Conservation (phyloP, 768 basidiomycete genomes). For the Suillus decipiens region DNA sequence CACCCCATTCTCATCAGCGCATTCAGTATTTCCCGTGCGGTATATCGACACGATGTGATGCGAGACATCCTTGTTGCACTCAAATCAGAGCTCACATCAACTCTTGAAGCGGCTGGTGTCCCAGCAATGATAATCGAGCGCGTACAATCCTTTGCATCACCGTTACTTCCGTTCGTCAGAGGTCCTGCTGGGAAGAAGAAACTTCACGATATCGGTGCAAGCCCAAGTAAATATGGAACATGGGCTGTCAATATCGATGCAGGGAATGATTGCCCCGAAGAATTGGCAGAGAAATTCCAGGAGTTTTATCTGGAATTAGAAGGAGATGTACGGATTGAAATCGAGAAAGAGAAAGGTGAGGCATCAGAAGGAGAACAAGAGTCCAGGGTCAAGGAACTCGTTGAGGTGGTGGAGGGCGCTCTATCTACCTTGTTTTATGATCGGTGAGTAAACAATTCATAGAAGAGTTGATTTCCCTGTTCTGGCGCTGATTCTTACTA, state of each 20-base stretch:
- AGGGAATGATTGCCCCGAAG: slow-evolving; percentile 51
- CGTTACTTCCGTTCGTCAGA: slow-evolving; percentile 60
- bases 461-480: neutral
- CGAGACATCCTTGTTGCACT: slow-evolving; percentile 55
- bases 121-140: slow-evolving; percentile 64
- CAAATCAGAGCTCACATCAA: slow-evolving; percentile 54
- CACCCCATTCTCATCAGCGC: slow-evolving; percentile 53
- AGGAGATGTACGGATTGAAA: slow-evolving; percentile 51
- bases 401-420: slow-evolving; percentile 74
- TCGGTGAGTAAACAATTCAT: slow-evolving; percentile 48
- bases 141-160: slow-evolving; percentile 54
- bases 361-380: slow-evolving; percentile 37
- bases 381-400: slow-evolving; percentile 52
- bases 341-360: slow-evolving; percentile 20
- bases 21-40: slow-evolving; percentile 54
- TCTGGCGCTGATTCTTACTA: slow-evolving; percentile 28
- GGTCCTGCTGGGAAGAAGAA: slow-evolving; percentile 34
- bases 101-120: slow-evolving; percentile 35
- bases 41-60: slow-evolving; percentile 55
- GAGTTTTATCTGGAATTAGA: slow-evolving; percentile 70
- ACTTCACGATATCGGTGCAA: slow-evolving; percentile 31
- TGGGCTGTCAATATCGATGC: slow-evolving; percentile 42
- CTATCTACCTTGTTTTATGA: slow-evolving; percentile 83
- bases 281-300: slow-evolving; percentile 58
- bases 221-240: slow-evolving; percentile 17